Conservation (phyloP, 305 asterid genomes). For the Solanum hybrid region DNA sequence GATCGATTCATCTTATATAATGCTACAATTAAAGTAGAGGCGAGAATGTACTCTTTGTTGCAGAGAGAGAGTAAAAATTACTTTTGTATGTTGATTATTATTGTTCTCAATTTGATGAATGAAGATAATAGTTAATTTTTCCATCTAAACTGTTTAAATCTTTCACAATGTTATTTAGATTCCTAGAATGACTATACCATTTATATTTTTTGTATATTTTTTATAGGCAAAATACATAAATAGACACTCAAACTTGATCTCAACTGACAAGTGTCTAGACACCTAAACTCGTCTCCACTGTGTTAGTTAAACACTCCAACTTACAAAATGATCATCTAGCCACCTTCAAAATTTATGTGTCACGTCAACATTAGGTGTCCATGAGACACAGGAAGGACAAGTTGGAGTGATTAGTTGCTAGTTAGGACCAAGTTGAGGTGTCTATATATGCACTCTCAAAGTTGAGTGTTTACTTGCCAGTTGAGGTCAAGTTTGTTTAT, state of each 20-base stretch:
- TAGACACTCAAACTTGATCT: neutral
- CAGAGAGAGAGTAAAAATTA: neutral
- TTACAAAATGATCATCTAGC: neutral
- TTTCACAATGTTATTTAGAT: neutral
- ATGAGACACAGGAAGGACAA: neutral
- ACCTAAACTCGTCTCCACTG: neutral
- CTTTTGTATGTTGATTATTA: neutral
- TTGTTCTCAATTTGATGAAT: neutral
- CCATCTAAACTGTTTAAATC: neutral
- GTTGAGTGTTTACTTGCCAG: neutral
- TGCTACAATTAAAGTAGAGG: neutral
- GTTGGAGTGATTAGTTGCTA: neutral
- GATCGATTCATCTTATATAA: neutral
- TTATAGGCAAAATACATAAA: too few relatives aligned
- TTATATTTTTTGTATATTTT: too few relatives aligned
- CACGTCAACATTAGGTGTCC: neutral
- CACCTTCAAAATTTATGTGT: neutral
- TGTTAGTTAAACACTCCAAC: neutral
- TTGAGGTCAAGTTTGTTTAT: neutral
- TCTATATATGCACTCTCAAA: neutral
- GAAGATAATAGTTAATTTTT: neutral
- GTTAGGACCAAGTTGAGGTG: neutral
- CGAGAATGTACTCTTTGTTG: neutral
- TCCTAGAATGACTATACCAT: neutral
- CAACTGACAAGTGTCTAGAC: neutral